Evolutionary conservation across 2,329 filamentous ascomycete genomes (phyloP), one percentile per base, ranked within the genome.

Genomic region (Fusarium acutatum): DNA sequence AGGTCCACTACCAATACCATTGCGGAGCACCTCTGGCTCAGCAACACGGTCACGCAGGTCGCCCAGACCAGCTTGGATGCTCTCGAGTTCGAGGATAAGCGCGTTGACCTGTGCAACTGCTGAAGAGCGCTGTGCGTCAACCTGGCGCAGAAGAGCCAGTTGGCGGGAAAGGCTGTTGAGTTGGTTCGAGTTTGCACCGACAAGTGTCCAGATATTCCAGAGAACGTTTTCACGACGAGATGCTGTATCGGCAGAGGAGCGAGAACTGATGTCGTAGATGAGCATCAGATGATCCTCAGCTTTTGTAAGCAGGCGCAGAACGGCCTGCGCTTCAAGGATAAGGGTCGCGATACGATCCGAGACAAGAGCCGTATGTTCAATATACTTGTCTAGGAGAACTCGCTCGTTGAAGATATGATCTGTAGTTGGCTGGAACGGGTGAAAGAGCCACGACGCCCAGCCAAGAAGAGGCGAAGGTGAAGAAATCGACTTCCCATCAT

Each of bases 11-110:
- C 64, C 80, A 26, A 77, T 76, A 13, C 83, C 83, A 32, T 85
- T 86, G 4, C 86, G 87, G 17, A 91, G 76, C 15, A 92, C 80
- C 72, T 90, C 91, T 0, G 93, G 92, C 63, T 88, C 87, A 1
- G 89, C 90, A 15, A 95, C 92, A 11, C 91, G 85, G 67, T 94
- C 92, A 28, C 92, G 85, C 74, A 97, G 80, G 76, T 94, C 92
- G 73, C 91, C 90, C 18, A 97, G 83, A 49, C 90, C 90, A 5
- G 90, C 88, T 74, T 91, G 88, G 69, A 96, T 96, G 62, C 89
- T 89, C 80, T 94, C 89, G 40, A 96, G 86, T 77, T 94, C 93
- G 46, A 94, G 83, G 22, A 96, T 84, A 1, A 94, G 90, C 5
- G 87, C 87, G 22, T 84, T 88, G n/a, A 97, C 89, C 79, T 94